Base-by-base conservation (phyloP, 2,329 filamentous ascomycete genomes). In the Cladosporium sp. region DNA sequence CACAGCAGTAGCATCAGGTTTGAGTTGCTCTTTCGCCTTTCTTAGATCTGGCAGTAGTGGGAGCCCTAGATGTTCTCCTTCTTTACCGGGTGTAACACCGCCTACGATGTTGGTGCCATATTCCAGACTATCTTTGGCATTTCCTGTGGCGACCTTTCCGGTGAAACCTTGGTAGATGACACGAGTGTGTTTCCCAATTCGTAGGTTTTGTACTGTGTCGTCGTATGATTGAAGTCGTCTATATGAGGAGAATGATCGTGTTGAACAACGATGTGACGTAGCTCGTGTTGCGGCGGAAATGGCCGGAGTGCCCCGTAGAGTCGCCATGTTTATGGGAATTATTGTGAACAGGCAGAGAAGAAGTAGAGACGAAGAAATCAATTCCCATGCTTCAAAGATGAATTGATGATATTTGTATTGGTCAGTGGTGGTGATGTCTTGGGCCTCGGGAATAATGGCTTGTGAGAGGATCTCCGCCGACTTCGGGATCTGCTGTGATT, bases 41-140 rank as follows among this genome's bases (percentile, higher is more conserved):
- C 76, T 75, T 25, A 91, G 83, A 38, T 78, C 82, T 1, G 85
- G 83, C 16, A 89, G 72, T 1, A 91, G 76, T 1, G 87, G 87
- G 30, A 88, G 72, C 2, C 84, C 85, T 16, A 91, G 70, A 70
- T 91, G 86, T 61, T 87, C 80, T 41, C 82, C 82, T 51, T 80
- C 78, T 42, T 83, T 80, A 3, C 82, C 82, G 0, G 86, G 87
- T 47, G 81, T 88, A 15, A 90, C 85, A 20, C 86, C 86, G 25
- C 87, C 87, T 0, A 92, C 85, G 52, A 92, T 83, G 32, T 88
- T 85, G 33, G 87, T 91, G 11, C 87, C 87, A 78, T 85, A 92
- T 66, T 76, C 80, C 52, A 91, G 70, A 11, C 85, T 88, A 64
- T 90, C 85, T 66, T 80, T 79, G 27, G 86, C 86, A 68, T 92